Evolutionary conservation across 192 early-diverging fungal genomes (phyloP), one percentile per base, ranked within the genome.

Genomic region (Tieghemiomyces parasiticus): DNA sequence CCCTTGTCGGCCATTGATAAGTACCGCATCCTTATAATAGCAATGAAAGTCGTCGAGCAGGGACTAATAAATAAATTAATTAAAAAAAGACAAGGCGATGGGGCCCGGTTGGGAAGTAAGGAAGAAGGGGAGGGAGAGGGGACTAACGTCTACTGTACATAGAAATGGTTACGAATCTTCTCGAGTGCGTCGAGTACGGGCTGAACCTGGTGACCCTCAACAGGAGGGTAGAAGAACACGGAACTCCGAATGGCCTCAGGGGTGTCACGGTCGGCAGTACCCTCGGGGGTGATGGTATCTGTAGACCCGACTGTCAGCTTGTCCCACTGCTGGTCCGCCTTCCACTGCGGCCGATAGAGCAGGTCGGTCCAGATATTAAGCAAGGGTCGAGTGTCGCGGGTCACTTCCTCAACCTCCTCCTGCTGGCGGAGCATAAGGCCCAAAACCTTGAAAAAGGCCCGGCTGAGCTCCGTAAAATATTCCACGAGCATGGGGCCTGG

Each of bases 281-380:
- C 0, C 3, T 58, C 20, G n/a, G n/a, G 1, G 20, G n/a, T 30
- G 34, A n/a, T n/a, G 3, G 13, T 4, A 0, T 38, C 32, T 35
- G 10, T 20, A 16, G 14, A 8, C 50, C 50, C 13, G 26, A 24
- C 24, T 52, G 16, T 2, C n/a, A 58, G 4, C 16, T 58, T 35
- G 35, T 34, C 55, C 55, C 55, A 58, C 24, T 58, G 55, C 6
- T 35, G 14, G 34, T 58, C 55, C 13, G 32, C 32, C 19, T 22
- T 16, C 55, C 55, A 58, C 35, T 58, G 55, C 9, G 55, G 55
- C 32, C 33, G 30, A 22, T 58, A 58, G 28, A 58, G 33, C 22
- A 58, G 26, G 32, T 58, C 33, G 35, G 55, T 58, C 55, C 30
- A 58, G n/a, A 58, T 58, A 13, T 30, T 30, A 19, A 58, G n/a